Evolutionary conservation across 257 asterid genomes (phyloP).

Genomic region (Galeopsis tetrahit): DNA sequence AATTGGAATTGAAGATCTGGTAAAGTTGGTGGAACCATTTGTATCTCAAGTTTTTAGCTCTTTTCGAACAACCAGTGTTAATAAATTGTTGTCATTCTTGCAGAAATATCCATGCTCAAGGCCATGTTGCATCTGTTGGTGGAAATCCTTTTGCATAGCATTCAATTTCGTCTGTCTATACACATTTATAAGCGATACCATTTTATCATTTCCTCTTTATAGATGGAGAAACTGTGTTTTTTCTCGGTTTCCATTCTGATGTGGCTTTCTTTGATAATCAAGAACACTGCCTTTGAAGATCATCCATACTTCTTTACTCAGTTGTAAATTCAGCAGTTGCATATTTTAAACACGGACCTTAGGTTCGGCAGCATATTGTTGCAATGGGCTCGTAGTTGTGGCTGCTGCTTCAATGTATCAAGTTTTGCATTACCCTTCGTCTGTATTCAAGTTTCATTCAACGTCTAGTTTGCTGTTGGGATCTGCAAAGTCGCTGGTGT

Average conservation of each 20-base stretch:
- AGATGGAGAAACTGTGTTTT: conserved; percentile 25
- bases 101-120: conserved; percentile 68
- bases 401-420: conserved; percentile 16
- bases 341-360: conserved; percentile 1
- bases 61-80: background rate
- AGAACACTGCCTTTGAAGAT: conserved; percentile 1
- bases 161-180: background rate
- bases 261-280: conserved; percentile 9
- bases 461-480: conserved; percentile 3
- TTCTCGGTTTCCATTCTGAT: conserved; percentile 16
- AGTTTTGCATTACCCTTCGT: background rate
- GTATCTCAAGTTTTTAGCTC: background rate
- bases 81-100: conserved; percentile 37
- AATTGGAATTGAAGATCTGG: background rate
- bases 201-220: background rate
- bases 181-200: background rate
- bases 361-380: conserved; percentile 4
- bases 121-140: conserved; percentile 68
- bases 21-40: conserved; percentile 7
- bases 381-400: background rate
- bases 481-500: background rate
- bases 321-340: conserved; percentile 17
- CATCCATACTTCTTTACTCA: conserved; percentile 14
- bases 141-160: conserved; percentile 80
- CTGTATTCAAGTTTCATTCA: conserved; percentile 14